Evolutionary conservation across 441 rosid species (phyloP).

Genomic region (Euphorbia schlechtendalii): DNA sequence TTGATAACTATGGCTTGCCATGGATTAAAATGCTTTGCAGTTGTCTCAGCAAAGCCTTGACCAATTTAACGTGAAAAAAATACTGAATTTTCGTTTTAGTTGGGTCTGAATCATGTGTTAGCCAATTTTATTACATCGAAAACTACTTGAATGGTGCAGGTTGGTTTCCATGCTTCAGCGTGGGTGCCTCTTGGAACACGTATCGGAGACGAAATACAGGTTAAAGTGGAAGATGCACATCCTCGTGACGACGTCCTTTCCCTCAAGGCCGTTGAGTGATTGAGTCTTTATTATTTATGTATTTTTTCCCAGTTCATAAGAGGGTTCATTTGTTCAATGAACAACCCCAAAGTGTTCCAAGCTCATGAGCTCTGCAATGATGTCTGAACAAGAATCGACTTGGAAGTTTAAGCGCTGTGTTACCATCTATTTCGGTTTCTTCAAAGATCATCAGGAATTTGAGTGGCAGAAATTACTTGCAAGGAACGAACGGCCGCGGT

Average conservation of each 20-base stretch:
- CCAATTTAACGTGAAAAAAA: neutral
- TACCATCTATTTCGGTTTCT: neutral
- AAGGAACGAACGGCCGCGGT: neutral
- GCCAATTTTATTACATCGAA: neutral
- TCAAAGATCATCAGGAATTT: neutral
- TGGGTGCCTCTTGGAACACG: slow-evolving; percentile 71
- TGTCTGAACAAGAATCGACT: neutral
- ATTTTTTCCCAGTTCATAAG: neutral
- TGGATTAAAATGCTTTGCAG: neutral
- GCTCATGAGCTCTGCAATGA: neutral
- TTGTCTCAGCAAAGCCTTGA: neutral
- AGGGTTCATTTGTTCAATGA: neutral
- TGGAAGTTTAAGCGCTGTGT: neutral
- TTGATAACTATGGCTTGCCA: no score
- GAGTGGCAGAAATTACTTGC: slow-evolving; percentile 10
- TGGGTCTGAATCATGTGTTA: neutral
- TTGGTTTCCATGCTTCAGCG: slow-evolving; percentile 74
- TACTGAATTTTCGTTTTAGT: neutral
- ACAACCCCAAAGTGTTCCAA: neutral
- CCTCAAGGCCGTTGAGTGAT: slow-evolving; percentile 48
- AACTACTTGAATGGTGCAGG: slow-evolving; percentile 33
- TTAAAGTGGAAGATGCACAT: slow-evolving; percentile 78
- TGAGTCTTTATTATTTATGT: slow-evolving; percentile 10
- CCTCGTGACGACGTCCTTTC: slow-evolving; percentile 67
- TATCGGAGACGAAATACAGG: slow-evolving; percentile 77